Evolutionary conservation across 1,284 basidiomycete genomes (phyloP).

Genomic region (Volvariella surrecta): DNA sequence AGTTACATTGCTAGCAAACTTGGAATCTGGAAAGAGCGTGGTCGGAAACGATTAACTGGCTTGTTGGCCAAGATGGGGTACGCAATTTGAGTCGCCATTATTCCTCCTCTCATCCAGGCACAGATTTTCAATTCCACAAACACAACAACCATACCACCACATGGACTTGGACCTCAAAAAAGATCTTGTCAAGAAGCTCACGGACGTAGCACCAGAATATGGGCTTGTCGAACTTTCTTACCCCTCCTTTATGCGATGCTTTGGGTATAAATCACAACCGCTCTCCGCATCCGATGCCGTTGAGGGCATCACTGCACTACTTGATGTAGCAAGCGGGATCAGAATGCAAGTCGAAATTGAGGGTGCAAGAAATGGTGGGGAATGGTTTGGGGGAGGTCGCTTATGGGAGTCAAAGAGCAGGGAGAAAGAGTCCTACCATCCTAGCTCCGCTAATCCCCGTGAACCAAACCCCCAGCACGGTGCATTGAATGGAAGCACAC

Average conservation of each 20-base stretch:
- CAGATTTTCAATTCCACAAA: constrained; percentile 89
- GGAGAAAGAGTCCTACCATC: constrained; percentile 23
- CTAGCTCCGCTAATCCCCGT: constrained; percentile 14
- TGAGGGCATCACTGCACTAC: constrained; percentile 80
- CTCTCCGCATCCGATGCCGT: constrained; percentile 92
- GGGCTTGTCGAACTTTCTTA: constrained; percentile 93
- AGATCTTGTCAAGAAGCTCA: constrained; percentile 75
- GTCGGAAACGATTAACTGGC: constrained; percentile 82
- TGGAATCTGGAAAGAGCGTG: constrained; percentile 94
- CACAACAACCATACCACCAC: constrained; percentile 88
- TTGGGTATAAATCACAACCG: constrained; percentile 81
- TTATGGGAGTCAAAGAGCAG: constrained; percentile 56
- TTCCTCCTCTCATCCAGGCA: constrained; percentile 6
- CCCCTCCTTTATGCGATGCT: constrained; percentile 87
- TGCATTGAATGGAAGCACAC: constrained; percentile 8
- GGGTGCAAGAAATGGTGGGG: constrained; percentile 76
- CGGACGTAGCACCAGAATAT: constrained; percentile 91
- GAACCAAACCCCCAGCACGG: constrained; percentile 23
- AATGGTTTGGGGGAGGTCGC: constrained; percentile 80
- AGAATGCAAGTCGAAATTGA: constrained; percentile 85
- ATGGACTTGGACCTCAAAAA: constrained; percentile 96
- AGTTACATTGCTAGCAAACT: constrained; percentile 93
- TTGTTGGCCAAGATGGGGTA: constrained; percentile 99
- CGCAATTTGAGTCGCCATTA: constrained; percentile 16
- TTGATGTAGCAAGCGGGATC: constrained; percentile 89